Evolutionary conservation across 2,329 filamentous ascomycete species (phyloP).

Genomic region (Cordyceps militaris): DNA sequence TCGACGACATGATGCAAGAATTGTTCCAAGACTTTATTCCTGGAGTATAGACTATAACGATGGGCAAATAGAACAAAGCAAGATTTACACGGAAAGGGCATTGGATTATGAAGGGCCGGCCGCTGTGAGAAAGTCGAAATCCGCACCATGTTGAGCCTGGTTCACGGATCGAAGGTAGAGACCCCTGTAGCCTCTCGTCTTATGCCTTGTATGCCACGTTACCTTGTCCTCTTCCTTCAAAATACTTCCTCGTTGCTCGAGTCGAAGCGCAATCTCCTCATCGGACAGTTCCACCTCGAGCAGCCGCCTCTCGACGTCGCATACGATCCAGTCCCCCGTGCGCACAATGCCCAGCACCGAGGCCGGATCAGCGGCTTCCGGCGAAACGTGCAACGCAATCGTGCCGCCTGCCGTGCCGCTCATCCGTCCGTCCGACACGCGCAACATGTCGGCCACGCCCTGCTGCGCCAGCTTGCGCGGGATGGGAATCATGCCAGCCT

Average conservation of each 20-base stretch:
- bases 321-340: conserved; percentile 72
- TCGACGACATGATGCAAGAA: conserved; percentile 27
- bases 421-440: conserved; percentile 84
- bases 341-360: conserved; percentile 71
- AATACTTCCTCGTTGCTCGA: conserved; percentile 51
- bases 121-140: conserved; percentile 56
- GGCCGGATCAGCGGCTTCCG: conserved; percentile 69
- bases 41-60: conserved; percentile 5
- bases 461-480: conserved; percentile 72
- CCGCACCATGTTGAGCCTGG: conserved; percentile 50
- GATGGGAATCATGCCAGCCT: conserved; percentile 58
- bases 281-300: conserved; percentile 53
- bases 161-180: conserved; percentile 54
- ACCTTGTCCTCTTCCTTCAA: conserved; percentile 21
- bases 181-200: conserved; percentile 49
- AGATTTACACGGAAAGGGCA: background rate
- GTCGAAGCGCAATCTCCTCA: conserved; percentile 58
- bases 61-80: background rate
- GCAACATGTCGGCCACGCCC: conserved; percentile 70
- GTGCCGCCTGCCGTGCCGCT: conserved; percentile 83
- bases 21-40: conserved; percentile 33
- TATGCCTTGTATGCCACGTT: conserved; percentile 30
- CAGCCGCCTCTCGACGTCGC: conserved; percentile 64
- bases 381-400: conserved; percentile 80
- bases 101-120: conserved; percentile 22